phyloP scores from a whole-genome alignment of 163 green algal genomes.

The Chloroidium sp. region DNA sequence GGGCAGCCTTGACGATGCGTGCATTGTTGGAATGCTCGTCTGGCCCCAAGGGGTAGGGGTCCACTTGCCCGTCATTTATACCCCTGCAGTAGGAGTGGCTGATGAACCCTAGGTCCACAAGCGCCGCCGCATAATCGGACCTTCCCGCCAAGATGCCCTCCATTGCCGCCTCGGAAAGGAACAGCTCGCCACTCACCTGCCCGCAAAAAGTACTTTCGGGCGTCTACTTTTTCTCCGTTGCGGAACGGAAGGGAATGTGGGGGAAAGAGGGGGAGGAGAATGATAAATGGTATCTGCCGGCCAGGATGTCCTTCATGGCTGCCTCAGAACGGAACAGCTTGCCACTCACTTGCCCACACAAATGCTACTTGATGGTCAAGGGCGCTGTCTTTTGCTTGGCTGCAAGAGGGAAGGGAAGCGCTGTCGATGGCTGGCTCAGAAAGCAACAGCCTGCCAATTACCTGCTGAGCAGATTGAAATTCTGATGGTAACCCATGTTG shows the following conservation, averaged over 20 bases:
- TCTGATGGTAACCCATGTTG: too few species aligned
- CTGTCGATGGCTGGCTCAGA: not conserved
- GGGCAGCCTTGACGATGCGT: constrained; percentile 78
- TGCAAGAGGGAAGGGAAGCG: not conserved
- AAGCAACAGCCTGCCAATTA: too few species aligned
- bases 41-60: not conserved
- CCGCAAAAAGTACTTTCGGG: not conserved
- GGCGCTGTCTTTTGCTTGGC: not conserved
- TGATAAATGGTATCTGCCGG: constrained; percentile 54
- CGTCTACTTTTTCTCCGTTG: too few species aligned
- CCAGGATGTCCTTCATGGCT: constrained; percentile 56
- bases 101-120: constrained; percentile 75
- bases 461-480: too few species aligned
- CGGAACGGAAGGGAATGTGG: too few species aligned
- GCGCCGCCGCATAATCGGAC: constrained; percentile 56
- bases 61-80: not conserved
- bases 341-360: constrained; percentile 16
- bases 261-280: too few species aligned
- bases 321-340: constrained; percentile 45
- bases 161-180: constrained; percentile 47
- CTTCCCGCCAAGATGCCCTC: constrained; percentile 57
- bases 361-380: not conserved
- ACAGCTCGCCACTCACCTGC: constrained; percentile 34
- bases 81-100: constrained; percentile 20
- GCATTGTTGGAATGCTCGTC: constrained; percentile 31